These are phyloP conservation scores for Eucalyptus pauciflora DNA, from an alignment of 345 rosid species.

Conservation along the genomic window DNA sequence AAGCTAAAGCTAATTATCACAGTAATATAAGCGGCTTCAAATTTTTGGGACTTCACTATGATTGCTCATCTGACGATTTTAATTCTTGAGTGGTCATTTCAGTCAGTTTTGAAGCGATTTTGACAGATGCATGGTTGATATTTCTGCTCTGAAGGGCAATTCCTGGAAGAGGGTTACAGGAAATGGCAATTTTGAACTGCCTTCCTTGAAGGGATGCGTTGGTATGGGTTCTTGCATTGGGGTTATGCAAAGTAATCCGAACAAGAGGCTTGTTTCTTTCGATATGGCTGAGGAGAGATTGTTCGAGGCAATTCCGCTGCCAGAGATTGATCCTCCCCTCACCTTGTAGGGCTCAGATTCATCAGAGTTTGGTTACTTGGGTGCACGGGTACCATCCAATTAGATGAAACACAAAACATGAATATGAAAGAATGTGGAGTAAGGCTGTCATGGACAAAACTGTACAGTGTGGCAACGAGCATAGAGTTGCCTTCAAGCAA, in stretches of 20 bases:
- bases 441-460: background rate
- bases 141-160: background rate
- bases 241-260: background rate
- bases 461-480: background rate
- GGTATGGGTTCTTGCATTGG: background rate
- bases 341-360: background rate
- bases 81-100: background rate
- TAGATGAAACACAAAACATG: background rate
- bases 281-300: background rate
- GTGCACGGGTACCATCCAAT: background rate
- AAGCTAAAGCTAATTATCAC: background rate
- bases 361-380: background rate
- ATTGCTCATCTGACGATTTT: background rate
- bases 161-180: background rate
- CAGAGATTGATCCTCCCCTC: background rate
- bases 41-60: background rate
- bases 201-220: background rate
- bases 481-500: background rate
- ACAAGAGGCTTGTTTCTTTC: background rate
- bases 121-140: background rate
- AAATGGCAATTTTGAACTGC: background rate
- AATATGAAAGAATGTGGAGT: background rate
- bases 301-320: background rate
- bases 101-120: background rate
- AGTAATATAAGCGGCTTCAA: background rate